Base-by-base conservation (phyloP, 192 early-diverging fungal genomes). In the Pilobolus umbonatus region DNA sequence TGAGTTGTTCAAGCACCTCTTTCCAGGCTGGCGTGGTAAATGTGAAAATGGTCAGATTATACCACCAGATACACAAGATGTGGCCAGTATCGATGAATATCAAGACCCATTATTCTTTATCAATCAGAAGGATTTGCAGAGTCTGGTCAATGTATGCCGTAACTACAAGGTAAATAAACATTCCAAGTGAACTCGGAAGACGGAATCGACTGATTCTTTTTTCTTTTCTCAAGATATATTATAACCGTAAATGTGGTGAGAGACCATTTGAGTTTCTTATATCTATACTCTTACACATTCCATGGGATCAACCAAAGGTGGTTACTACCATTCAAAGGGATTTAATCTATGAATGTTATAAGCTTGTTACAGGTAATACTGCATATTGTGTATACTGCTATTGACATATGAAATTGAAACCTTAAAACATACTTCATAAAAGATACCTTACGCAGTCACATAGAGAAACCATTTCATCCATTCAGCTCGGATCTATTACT, bases 81-180 rank as follows among this genome's bases (percentile, higher is more conserved):
- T 8, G 10, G 9, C 36, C 36, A 38, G 15, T 38, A 15, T 12
- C 15, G 36, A 2, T 15, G 15, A 38, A 12, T 15, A 38, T 7
- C 0, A 5, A 2, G 25, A 49, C 4, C 4, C 11, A 2, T 28
- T 28, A 15, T 2, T 49, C 26, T 49, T 49, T 28, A 28, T 49
- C 11, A 49, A 22, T 15, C 47, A 49, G 17, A 49, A n/a, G 26
- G 47, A 49, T 28, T 29, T 49, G 9, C 47, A 49, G 29, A 26
- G 25, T 28, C 3, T 49, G 5, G 2, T 11, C 17, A 29, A n/a
- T 49, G 26, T 49, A 15, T 49, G 47, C n/a, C 25, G 22, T n/a
- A 49, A 25, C 8, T 49, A 49, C 25, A 49, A 49, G 47, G 47
- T 49, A n/a, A n/a, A n/a, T n/a, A n/a, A n/a, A n/a, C n/a, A n/a